Base-by-base conservation (phyloP, 163 green algal genomes). In the Trebouxiophyceae sp. region DNA sequence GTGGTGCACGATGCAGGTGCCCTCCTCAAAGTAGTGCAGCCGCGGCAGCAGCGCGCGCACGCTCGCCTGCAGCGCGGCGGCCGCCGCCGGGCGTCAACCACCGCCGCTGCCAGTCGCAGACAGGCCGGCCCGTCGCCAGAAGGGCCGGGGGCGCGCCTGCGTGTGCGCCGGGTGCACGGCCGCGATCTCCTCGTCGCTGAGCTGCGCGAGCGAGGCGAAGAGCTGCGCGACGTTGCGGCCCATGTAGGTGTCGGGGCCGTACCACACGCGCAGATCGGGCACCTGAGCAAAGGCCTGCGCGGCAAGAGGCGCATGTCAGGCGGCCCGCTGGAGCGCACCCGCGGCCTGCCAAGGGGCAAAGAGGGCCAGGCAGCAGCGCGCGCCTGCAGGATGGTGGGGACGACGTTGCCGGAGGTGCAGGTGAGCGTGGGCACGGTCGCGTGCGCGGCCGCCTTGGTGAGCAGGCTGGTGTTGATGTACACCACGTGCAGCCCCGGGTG, bases 191-290 rank as follows among this genome's bases (percentile, higher is more conserved):
- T 93, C 87, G 68, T 95, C 88, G 30, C 67, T 67, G 56, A 84
- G 26, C 31, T 84, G 33, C 2, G 84, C 81, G 45, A 99, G 71
- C 30, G 73, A 77, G 26, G 47, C 65, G 63, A 98, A 91, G 45
- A 98, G 79, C 76, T 92, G 74, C 24, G 75, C 85, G 33, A 98
- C 74, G 82, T 99, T 99, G 54, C 70, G 77, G 26, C 93, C 93
- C 93, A 99, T 99, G 89, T 99, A 99, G 5, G 92, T 93, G 84
- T 99, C 93, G 8, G 93, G 93, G 16, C 93, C 93, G 75, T 99
- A 99, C 82, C 84, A 97, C n/a, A 99, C 84, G 4, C 79, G 81
- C 24, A 91, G 57, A 34, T 92, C 81, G 0, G 89, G 88, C 16
- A 97, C 80, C 81, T 96, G 85, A 29, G 69, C 69, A 59, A 80